Evolutionary conservation across 2,329 filamentous ascomycete genomes (phyloP), one percentile per base, ranked within the genome.

Genomic region (Diaporthe capsici): DNA sequence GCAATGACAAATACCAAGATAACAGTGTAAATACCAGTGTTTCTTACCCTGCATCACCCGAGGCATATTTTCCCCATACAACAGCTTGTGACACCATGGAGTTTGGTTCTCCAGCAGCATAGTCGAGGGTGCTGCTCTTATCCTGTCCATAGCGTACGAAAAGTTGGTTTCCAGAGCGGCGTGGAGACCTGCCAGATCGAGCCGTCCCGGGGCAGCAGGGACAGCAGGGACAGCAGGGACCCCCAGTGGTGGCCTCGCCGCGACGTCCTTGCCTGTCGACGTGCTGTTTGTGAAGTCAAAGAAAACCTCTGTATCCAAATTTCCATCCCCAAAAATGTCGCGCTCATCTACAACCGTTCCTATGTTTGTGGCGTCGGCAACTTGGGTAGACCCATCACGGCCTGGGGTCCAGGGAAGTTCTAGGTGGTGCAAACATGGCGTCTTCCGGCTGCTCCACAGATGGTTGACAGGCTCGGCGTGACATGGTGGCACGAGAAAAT

Each of bases 61-160:
- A 1, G 90, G 90, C 88, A 91, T 90, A 12, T 80, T 74, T 2
- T 87, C 84, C n/a, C 82, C 82, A 75, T 90, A 91, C 0, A 92
- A 82, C n/a, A 83, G 80, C 0, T 83, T 82, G 77, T 92, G 90
- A 42, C 84, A 86, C 90, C 90, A 92, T 0, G 88, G 88, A 0
- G 88, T 89, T 68, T 86, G 82, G 22, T 84, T 88, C 61, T 87
- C 84, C 12, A 84, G 75, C 0, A 91, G 85, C 86, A 91, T 89
- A 61, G 77, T 84, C n/a, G 76, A 76, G 0, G 86, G 86, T 1
- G 89, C 86, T 72, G 87, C 85, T 60, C 88, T 86, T 22, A 92
- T 86, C 79, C 88, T 86, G 71, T 90, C 87, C 17, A 91, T 84
- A 1, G 75, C 75, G 39, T 76, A 76, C 22, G 55, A 68, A 17